Percentiles rank a stretch among this genome's conserved stretches.
Conservation (phyloP, 306 rosid genomes). For the Corylus heterophylla region DNA sequence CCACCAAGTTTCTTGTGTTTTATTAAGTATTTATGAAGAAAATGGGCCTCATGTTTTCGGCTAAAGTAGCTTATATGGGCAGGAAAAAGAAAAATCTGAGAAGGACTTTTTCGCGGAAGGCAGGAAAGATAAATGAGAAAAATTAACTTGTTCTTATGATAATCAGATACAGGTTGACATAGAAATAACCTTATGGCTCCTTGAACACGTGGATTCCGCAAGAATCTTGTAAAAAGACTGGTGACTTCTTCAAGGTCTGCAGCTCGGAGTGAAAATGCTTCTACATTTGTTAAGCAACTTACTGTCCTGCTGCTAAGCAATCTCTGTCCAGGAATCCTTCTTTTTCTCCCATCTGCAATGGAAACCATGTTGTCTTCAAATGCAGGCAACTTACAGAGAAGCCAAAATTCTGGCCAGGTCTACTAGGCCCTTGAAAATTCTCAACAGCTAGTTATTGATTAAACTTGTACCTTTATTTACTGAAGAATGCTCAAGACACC, state of each 20-base stretch:
- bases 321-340: slow-evolving; percentile 62
- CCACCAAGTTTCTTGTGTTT: not conserved
- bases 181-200: slow-evolving; percentile 78
- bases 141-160: not conserved
- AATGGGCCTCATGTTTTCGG: not conserved
- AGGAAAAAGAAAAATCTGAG: not conserved
- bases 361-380: not conserved
- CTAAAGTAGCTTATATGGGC: not conserved
- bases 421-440: not conserved
- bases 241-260: slow-evolving; percentile 89
- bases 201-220: slow-evolving; percentile 65
- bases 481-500: slow-evolving; percentile 85
- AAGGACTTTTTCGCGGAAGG: too few relatives aligned
- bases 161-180: not conserved
- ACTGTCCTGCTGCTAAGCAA: slow-evolving; percentile 70
- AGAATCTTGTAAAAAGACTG: slow-evolving; percentile 66
- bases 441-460: not conserved
- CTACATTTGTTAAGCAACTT: slow-evolving; percentile 69
- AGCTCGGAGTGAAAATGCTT: slow-evolving; percentile 76
- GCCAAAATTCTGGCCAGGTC: not conserved
- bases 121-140: too few relatives aligned
- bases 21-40: not conserved
- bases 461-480: slow-evolving; percentile 58
- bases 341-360: slow-evolving; percentile 54
- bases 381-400: not conserved